These are phyloP conservation scores for Tritrichomonas musculus DNA, from an alignment of 208 protist genomes.

Conservation along the genomic window DNA sequence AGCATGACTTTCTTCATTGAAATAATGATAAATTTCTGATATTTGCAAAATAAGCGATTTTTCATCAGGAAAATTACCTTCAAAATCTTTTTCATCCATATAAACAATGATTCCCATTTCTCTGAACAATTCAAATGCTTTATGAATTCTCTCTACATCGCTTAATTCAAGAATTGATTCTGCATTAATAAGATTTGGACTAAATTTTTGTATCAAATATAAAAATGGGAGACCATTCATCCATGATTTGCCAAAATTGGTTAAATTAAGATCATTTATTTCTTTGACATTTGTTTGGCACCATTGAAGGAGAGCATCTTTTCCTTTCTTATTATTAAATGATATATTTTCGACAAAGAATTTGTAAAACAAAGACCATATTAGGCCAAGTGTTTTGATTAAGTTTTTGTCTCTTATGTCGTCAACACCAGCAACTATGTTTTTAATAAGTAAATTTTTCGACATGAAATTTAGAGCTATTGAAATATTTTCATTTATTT, in stretches of 20 bases:
- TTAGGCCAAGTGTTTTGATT: background rate
- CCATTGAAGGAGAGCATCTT: background rate
- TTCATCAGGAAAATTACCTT: background rate
- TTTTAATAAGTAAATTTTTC: background rate
- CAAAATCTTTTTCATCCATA: background rate
- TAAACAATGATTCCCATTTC: background rate
- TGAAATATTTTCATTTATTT: background rate
- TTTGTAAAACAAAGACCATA: slow-evolving; percentile 6
- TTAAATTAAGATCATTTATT: background rate
- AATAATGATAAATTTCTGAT: background rate
- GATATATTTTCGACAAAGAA: slow-evolving; percentile 16
- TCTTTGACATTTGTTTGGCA: background rate
- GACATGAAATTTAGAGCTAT: background rate
- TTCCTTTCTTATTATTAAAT: background rate
- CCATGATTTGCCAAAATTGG: background rate
- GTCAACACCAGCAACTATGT: background rate
- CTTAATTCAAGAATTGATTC: background rate
- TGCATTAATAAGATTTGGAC: background rate
- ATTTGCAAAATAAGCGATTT: background rate
- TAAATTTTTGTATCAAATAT: background rate
- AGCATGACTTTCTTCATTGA: background rate
- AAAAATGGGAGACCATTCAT: background rate
- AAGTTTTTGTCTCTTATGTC: background rate
- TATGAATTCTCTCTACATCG: background rate
- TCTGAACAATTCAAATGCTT: background rate